phyloP scores from a whole-genome alignment of 139 green algal genomes.

The Parachlorella kessleri region DNA sequence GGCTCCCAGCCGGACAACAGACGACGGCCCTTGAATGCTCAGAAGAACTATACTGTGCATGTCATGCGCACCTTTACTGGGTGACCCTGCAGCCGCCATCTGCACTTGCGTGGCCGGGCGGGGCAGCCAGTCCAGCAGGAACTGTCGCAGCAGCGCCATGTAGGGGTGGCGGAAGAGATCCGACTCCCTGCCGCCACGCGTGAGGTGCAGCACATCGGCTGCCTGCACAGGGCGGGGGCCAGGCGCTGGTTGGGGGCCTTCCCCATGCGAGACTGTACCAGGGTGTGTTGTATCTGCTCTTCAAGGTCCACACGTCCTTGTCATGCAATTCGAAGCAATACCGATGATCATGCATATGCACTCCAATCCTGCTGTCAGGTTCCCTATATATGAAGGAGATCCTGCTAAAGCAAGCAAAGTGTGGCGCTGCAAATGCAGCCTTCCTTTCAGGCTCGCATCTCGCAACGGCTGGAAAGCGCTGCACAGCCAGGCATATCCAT shows the following conservation, averaged over 20 bases:
- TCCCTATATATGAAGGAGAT: background rate
- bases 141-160: conserved; percentile 60
- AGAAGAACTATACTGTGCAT: too few species aligned
- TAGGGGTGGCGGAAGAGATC: conserved; percentile 58
- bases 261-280: background rate
- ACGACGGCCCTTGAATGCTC: too few species aligned
- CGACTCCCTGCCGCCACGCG: conserved; percentile 9
- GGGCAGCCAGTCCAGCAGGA: conserved; percentile 72
- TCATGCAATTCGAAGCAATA: background rate
- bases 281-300: background rate
- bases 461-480: background rate
- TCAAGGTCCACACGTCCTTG: background rate
- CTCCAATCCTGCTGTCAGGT: background rate
- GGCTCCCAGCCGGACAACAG: too few species aligned
- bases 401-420: background rate
- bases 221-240: conserved; percentile 6
- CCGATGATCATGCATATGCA: background rate
- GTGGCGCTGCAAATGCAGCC: background rate
- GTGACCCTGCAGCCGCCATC: background rate
- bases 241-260: background rate
- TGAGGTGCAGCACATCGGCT: conserved; percentile 38
- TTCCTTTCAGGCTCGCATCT: background rate
- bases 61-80: background rate
- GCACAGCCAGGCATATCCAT: background rate
- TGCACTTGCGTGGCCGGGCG: conserved; percentile 14